Evolutionary conservation across 345 rosid genomes (phyloP), one percentile per base, ranked within the genome.

Genomic region (Bruguiera parviflora): DNA sequence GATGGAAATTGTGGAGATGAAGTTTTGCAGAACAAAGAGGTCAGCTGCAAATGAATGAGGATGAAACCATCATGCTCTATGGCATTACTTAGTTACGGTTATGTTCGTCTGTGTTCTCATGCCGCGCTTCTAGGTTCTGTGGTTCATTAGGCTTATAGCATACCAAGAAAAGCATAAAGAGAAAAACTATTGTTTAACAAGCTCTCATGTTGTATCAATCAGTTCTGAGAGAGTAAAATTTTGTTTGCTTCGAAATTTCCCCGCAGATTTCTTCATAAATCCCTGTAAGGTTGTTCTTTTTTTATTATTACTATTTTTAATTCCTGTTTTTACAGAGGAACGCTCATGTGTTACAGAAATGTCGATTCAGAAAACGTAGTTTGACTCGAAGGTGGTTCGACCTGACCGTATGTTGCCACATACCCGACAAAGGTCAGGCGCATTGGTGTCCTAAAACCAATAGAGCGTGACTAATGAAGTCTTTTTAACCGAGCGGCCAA

Each of bases 21-120:
- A 8, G 33, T 2, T 35, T 16, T 71, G 29, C 74, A 33, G 21
- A 67, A 64, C 16, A 71, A 69, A 71, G 82, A 77, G 77, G 71
- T 71, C 64, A 72, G 71, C 73, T 1, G 33, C 31, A 29, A 33
- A 37, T 72, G 79, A 72, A 64, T 39, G 71, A 65, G 69, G 67
- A 53, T 55, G 32, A 67, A 69, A 33, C 75, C 60, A n/a, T 51
- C 27, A 24, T 66, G 33, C 51, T 25, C 53, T 32, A 49, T 49
- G 27, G 51, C 33, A 57, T 62, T 37, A 29, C 49, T 15, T 43
- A 15, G 49, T 43, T 3, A 43, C 19, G 15, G 47, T 39, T 9
- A 15, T 43, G 49, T 43, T 43, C 49, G 18, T 3, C 49, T 43
- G 0, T 43, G 16, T 43, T 11, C 16, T 43, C 16, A 43, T 43